Conservation (phyloP, 352 stramenopile species). For the Pythium utonaiense region DNA sequence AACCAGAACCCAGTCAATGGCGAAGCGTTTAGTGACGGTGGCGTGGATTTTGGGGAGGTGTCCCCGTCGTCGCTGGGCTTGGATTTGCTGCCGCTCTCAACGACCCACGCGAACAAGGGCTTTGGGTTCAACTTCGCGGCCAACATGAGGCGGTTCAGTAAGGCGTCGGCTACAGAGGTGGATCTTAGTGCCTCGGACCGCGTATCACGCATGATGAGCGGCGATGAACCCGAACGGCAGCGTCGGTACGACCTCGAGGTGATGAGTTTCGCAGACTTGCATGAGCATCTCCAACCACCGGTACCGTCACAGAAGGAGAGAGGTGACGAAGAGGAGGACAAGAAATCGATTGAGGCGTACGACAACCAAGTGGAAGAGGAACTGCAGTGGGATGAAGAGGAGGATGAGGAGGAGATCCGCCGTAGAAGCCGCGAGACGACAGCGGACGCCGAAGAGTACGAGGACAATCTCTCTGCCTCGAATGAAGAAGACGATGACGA, state of each 20-base stretch:
- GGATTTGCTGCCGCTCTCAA: not conserved
- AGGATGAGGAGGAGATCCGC: constrained; percentile 6
- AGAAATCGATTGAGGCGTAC: constrained; percentile 12
- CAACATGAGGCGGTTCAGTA: constrained; percentile 22
- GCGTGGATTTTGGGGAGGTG: not conserved
- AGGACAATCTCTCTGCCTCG: not conserved
- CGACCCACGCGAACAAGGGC: constrained; percentile 3
- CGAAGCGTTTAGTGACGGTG: not conserved
- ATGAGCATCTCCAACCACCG: constrained; percentile 22
- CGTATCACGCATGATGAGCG: constrained; percentile 1
- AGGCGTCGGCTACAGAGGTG: constrained; percentile 4
- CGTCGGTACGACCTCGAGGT: constrained; percentile 20
- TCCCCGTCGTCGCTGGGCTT: not conserved
- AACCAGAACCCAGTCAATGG: constrained; percentile 6
- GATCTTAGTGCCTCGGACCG: constrained; percentile 17
- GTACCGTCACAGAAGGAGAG: not conserved
- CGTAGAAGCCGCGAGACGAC: constrained; percentile 29
- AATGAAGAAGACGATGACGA: constrained; percentile 1
- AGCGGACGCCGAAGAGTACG: constrained; percentile 32
- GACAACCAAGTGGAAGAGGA: constrained; percentile 16
- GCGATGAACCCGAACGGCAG: constrained; percentile 19
- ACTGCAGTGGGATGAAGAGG: constrained; percentile 15
- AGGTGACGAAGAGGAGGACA: constrained; percentile 13
- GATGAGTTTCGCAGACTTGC: constrained; percentile 26
- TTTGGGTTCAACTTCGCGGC: constrained; percentile 8